Evolutionary conservation across 2,329 filamentous ascomycete species (phyloP), one percentile per base, ranked within the genome.

Genomic region (Aspergillus texensis): DNA sequence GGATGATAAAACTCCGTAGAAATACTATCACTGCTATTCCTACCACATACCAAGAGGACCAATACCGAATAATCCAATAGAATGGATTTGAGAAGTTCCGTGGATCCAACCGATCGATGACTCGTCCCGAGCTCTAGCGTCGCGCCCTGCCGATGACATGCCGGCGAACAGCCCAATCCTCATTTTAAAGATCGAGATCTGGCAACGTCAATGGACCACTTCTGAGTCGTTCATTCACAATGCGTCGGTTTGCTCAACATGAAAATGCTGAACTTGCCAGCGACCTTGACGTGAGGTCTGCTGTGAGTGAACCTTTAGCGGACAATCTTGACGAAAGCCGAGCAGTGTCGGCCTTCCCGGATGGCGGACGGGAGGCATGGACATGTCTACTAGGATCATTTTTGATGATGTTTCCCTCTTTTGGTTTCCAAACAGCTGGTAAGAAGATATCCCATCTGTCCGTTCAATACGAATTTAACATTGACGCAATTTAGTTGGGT

Each of bases 401-500:
- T 41, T 57, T 79, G 24, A 69, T 77, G 19, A 74, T 80, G 67
- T 77, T 79, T 55, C 74, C 76, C 3, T 79, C 77, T 2, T 80
- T 80, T 65, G 82, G 83, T 1, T 81, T 84, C 55, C 82, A 84
- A 75, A 77, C 80, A 34, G 72, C 73, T 1, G 64, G 73, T 71
- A 69, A 10, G 52, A 63, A 3, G 6, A 50, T 8, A 3, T 26
- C 10, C 3, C 28, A 14, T 28, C 12, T 43, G 14, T 24, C 34
- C 57, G 6, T 1, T 26, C 10, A 26, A 41, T 30, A 8, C 1
- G 14, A 14, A 9, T 6, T n/a, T 6, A n/a, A 5, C 16, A 41
- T 57, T 61, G n/a, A 65, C 32, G 14, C 11, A 5, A 14, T 19
- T 71, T 71, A 63, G 78, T 84, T 8, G 83, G 83, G n/a, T 79